These are phyloP conservation scores for Phytopythium mirpurense DNA, from an alignment of 352 stramenopile species.

Conservation along the genomic window DNA sequence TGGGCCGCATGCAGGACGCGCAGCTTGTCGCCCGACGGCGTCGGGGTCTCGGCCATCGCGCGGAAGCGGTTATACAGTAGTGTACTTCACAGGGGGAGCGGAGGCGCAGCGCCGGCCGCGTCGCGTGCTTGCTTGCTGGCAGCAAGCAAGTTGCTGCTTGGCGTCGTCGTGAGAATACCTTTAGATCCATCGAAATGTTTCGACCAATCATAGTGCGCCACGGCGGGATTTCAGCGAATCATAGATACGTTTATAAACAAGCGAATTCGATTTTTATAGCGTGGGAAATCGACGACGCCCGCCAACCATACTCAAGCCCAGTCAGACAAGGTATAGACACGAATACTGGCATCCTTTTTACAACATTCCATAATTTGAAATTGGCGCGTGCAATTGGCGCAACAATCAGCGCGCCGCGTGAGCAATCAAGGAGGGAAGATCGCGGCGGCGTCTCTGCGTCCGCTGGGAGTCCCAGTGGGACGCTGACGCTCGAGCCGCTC, in stretches of 20 bases:
- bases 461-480: background rate
- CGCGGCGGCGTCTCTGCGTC: conserved; percentile 4
- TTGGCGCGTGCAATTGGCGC: too few relatives aligned
- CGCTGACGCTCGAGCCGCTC: conserved; percentile 36
- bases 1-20: conserved; percentile 15
- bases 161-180: too few relatives aligned
- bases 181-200: too few relatives aligned
- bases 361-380: too few relatives aligned
- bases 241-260: background rate
- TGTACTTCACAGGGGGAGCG: too few relatives aligned
- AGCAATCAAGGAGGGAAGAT: too few relatives aligned
- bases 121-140: conserved; percentile 1
- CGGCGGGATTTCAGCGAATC: conserved; percentile 5
- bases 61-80: background rate
- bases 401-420: too few relatives aligned
- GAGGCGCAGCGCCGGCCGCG: too few relatives aligned
- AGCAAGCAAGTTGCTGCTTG: too few relatives aligned
- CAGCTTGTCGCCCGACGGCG: conserved; percentile 14
- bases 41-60: conserved; percentile 11
- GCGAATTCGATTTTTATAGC: too few relatives aligned
- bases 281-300: too few relatives aligned
- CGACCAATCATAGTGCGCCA: background rate
- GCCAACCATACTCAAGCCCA: background rate
- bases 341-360: too few relatives aligned
- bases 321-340: background rate